Conservation (phyloP, 768 basidiomycete genomes). For the Hebeloma cylindrosporum region DNA sequence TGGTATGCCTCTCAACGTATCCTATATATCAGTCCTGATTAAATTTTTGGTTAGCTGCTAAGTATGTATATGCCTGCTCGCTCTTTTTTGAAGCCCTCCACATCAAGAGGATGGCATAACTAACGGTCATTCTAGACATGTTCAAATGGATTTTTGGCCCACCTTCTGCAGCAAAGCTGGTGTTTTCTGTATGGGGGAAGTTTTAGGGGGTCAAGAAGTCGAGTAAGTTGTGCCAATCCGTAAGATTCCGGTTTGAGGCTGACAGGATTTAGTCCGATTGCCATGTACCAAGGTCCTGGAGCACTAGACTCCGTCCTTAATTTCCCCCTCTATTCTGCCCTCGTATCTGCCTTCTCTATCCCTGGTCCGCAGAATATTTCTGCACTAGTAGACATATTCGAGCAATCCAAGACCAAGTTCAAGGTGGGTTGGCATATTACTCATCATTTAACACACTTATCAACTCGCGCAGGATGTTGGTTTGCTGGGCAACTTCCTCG, state of each 20-base stretch:
- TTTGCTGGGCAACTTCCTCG: conserved; percentile 73
- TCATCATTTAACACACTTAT: background rate
- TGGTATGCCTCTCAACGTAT: conserved; percentile 31
- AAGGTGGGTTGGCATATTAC: conserved; percentile 29
- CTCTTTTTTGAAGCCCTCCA: background rate
- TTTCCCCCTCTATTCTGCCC: conserved; percentile 66
- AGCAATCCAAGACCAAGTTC: conserved; percentile 54
- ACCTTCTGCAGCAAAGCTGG: conserved; percentile 70
- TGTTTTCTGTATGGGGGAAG: conserved; percentile 87
- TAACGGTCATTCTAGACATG: conserved; percentile 67
- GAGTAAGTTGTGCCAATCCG: conserved; percentile 34
- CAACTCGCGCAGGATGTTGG: conserved; percentile 36
- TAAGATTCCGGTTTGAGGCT: background rate
- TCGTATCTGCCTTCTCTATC: conserved; percentile 66
- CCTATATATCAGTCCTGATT: conserved; percentile 31
- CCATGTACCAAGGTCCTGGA: conserved; percentile 60
- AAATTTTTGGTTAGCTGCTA: conserved; percentile 38
- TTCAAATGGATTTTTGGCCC: conserved; percentile 76
- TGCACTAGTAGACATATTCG: conserved; percentile 51
- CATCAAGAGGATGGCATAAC: background rate
- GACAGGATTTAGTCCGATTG: conserved; percentile 40
- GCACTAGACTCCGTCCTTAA: conserved; percentile 70
- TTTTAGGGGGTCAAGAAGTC: conserved; percentile 55
- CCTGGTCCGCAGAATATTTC: conserved; percentile 67
- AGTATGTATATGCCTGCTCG: conserved; percentile 30